Base-by-base conservation (phyloP, 208 protist genomes). In the Leishmania amazonensis region DNA sequence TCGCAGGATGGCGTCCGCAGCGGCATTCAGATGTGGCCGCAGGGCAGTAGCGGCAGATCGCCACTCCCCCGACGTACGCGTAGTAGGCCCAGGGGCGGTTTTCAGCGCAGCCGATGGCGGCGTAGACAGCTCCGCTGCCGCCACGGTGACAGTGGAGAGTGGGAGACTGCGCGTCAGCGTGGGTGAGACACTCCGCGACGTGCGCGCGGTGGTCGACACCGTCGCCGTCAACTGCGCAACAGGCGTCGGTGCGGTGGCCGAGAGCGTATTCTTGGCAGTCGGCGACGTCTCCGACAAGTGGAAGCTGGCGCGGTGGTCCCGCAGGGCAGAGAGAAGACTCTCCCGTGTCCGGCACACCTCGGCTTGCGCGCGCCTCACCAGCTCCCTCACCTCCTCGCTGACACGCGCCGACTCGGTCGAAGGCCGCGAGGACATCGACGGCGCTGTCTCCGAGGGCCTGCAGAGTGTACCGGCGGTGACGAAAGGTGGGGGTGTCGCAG, bases 311-410 rank as follows among this genome's bases (percentile, higher is more conserved):
- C 74, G 72, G 62, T 82, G 76, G 6, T 81, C 70, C 13, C 87
- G 76, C 45, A 94, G 47, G 8, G 85, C 88, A 24, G 90, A 81
- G 24, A 97, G 73, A 38, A 97, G 86, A 51, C 88, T 94, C 60
- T 93, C 84, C 72, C 94, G 93, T 15, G 92, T 93, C 19, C 88
- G 90, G 21, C 85, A 89, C 71, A 97, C 84, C 77, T 96, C 87
- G 62, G 89, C 90, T 75, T 92, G 88, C 3, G 92, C 91, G 49
- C 83, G 83, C 80, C 89, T 83, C 62, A 97, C 88, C 79, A 97
- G 78, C 73, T 85, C 85, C 31, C 75, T 70, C 84, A 96, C 86
- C 70, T 97, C 94, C 17, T 92, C 91, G 76, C 91, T 94, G 47
- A 91, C 84, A 24, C 90, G 90, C 42, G 51, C 71, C 31, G 83